Evolutionary conservation across 352 stramenopile species (phyloP), one percentile per base, ranked within the genome.

Genomic region (Phytophthora citrophthora): DNA sequence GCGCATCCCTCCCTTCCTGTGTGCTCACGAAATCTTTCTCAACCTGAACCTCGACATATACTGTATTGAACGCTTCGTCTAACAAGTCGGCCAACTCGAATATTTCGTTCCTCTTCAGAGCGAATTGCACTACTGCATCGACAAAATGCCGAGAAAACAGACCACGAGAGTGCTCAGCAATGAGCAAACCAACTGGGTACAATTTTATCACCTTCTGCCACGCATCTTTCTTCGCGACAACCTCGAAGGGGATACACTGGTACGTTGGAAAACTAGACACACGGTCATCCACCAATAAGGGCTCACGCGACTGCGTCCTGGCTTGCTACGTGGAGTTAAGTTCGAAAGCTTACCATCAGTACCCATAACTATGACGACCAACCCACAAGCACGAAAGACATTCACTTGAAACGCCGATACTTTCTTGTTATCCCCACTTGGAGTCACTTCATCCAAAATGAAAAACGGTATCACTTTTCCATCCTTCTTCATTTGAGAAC

Each of bases 381-480:
- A 40, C 31, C 51, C 54, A 52, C 44, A 72, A 12, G 23, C 58
- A 62, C 68, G 51, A 68, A 69, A 72, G 2, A 70, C 48, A 40
- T 76, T 76, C 9, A 56, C 48, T 65, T 76, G 62, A 61, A 76
- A 72, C 34, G 63, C 57, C 34, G 12, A 52, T 41, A 54, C 20
- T 20, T 29, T 38, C 11, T 18, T 34, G 3, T 2, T 43, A 9
- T 9, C 13, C 10, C n/a, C 41, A 18, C 0, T 6, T 41, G 27
- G 36, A 12, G 43, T 15, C 54, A 54, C 31, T 32, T 54, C 54
- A 32, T 62, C 44, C 44, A 62, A 54, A 40, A 62, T 39, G 5
- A 54, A 62, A 23, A 62, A 62, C 4, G 54, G 44, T 1, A 62
- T 10, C 2, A 43, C 2, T 29, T 55, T 41, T 16, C 12, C 11